Evolutionary conservation across 1,284 basidiomycete genomes (phyloP).

Genomic region (Cerrena zonata): DNA sequence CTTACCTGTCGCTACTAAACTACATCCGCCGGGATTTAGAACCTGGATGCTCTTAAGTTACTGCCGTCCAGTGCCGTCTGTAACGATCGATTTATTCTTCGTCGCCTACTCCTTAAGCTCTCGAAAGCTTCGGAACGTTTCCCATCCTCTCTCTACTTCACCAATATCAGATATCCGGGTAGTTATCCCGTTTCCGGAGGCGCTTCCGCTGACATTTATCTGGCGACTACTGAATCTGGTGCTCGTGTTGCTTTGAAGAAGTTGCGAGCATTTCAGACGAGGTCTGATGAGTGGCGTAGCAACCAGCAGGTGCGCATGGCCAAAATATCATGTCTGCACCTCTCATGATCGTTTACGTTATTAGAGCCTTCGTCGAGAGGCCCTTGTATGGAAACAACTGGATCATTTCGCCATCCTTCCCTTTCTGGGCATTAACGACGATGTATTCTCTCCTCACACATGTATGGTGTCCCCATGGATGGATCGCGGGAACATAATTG

Average conservation of each 20-base stretch:
- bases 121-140: background rate
- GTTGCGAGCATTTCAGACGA: background rate
- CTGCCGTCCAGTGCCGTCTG: no score
- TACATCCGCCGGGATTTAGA: no score
- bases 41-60: no score
- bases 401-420: conserved; percentile 2
- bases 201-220: conserved; percentile 3
- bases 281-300: background rate
- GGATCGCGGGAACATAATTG: conserved; percentile 5
- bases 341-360: background rate
- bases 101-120: conserved; percentile 1
- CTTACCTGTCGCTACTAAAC: no score
- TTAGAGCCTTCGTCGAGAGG: background rate
- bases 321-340: background rate
- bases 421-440: conserved; percentile 4
- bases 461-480: conserved; percentile 11
- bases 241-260: conserved; percentile 3
- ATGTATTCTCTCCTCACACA: background rate
- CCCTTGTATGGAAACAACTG: conserved; percentile 7
- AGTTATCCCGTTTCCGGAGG: background rate
- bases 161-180: background rate
- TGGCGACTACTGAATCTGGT: background rate
- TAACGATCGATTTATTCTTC: background rate
- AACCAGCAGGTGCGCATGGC: background rate
- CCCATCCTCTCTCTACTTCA: conserved; percentile 3